Base-by-base conservation (phyloP, 352 stramenopile species). In the Pythium scleroteichum region DNA sequence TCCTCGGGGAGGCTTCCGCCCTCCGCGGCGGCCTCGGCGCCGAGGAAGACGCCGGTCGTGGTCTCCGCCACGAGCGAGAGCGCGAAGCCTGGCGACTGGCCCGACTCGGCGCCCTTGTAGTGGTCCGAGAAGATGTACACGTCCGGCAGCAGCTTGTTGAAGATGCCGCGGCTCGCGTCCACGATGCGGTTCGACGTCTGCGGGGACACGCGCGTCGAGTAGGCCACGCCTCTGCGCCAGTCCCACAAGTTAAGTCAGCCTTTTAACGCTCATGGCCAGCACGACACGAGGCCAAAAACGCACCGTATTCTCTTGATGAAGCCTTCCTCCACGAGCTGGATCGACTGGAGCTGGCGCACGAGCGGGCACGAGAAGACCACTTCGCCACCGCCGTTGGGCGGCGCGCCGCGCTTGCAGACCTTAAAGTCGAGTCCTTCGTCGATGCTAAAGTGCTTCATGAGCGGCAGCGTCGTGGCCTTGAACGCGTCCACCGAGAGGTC, bases 121-220 rank as follows among this genome's bases (percentile, higher is more conserved):
- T 98, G 96, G 78, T 99, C 97, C 32, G 97, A 99, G 76, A 98
- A 97, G 64, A 99, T 99, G 85, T 99, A 99, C 44, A 99, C 97
- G 71, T 99, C 98, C 0, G 97, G 97, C 23, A 99, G 71, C 38
- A 99, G 85, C 62, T 97, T 84, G 72, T 99, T 99, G 62, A 99
- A 98, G 4, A 99, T 71, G 2, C 93, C 97, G n/a, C 92, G 82
- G 63, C 82, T 95, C 1, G 93, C 93, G 66, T 99, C 97, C 22
- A 99, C 97, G 47, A 99, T 97, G 40, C 98, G 88, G 62, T 99
- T 99, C 26, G 96, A 94, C 38, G 96, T 98, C 59, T 98, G 97
- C 4, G 98, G 98, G 20, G 97, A 98, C 53, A 99, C 92, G 24
- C 96, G 93, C 59, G 97, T 98, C 55, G 87, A 98, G 68, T 99